These are phyloP conservation scores for Beauveria medogensis DNA, from an alignment of 2,329 filamentous ascomycete genomes.

Conservation along the genomic window DNA sequence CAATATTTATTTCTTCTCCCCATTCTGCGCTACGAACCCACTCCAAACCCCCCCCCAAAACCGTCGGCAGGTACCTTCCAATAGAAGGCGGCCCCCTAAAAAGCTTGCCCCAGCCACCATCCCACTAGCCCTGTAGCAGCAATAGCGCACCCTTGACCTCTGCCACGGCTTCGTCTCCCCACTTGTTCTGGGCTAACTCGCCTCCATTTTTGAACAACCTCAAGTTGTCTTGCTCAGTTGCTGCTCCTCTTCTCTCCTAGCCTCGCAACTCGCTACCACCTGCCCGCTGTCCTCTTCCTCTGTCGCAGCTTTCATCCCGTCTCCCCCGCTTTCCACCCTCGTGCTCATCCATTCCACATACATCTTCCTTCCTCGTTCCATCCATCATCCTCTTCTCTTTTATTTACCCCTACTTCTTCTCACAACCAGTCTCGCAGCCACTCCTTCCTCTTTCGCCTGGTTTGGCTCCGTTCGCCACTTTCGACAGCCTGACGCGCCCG, in stretches of 20 bases:
- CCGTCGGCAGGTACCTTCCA: too few relatives aligned
- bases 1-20: too few relatives aligned
- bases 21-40: too few relatives aligned
- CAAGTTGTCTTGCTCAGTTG: background rate
- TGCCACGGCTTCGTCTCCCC: background rate
- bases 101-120: slow-evolving; percentile 1
- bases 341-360: slow-evolving; percentile 7
- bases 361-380: background rate
- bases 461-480: background rate
- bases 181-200: slow-evolving; percentile 4
- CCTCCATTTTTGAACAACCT: slow-evolving; percentile 4
- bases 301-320: slow-evolving; percentile 17
- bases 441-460: slow-evolving; percentile 1
- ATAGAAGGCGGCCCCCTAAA: background rate
- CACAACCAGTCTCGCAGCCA: slow-evolving; percentile 7
- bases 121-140: background rate
- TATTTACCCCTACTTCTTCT: slow-evolving; percentile 12
- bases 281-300: slow-evolving; percentile 4
- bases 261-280: background rate
- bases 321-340: slow-evolving; percentile 15
- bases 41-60: too few relatives aligned
- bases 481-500: background rate
- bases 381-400: slow-evolving; percentile 9
- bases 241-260: background rate
- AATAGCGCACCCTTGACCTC: slow-evolving; percentile 1